These are phyloP conservation scores for Colletotrichum cereale DNA, from an alignment of 2,329 filamentous ascomycete species.

Conservation along the genomic window DNA sequence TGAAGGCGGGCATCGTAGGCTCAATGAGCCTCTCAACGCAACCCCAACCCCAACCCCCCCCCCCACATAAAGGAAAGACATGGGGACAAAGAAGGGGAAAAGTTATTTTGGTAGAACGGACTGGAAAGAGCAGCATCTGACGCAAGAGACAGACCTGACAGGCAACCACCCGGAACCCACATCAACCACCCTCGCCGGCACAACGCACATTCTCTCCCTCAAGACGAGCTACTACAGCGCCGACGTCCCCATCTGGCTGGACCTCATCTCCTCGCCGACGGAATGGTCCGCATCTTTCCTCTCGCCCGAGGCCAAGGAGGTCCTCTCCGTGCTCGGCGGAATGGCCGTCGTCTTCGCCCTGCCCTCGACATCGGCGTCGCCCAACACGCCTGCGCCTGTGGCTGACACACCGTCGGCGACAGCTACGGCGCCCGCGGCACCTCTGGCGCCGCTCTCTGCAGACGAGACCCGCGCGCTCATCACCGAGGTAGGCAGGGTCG, in stretches of 20 bases:
- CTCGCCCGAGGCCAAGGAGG: slow-evolving; percentile 71
- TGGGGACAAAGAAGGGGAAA: background rate
- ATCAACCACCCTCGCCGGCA: slow-evolving; percentile 65
- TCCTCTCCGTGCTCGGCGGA: slow-evolving; percentile 71
- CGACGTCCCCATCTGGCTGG: slow-evolving; percentile 75
- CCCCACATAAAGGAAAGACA: no score
- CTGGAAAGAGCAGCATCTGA: background rate
- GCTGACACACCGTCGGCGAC: background rate
- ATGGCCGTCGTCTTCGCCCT: slow-evolving; percentile 67
- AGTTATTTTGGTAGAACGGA: slow-evolving; percentile 7
- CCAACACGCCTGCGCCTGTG: background rate
- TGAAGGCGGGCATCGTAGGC: background rate
- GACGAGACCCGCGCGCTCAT: slow-evolving; percentile 58
- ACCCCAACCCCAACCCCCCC: background rate
- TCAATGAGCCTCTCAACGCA: background rate
- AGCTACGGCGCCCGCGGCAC: background rate
- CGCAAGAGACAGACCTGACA: slow-evolving; percentile 62
- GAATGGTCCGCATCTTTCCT: slow-evolving; percentile 73
- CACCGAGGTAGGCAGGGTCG: slow-evolving; percentile 65
- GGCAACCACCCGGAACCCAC: slow-evolving; percentile 57
- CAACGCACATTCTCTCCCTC: slow-evolving; percentile 67
- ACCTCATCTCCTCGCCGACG: slow-evolving; percentile 63
- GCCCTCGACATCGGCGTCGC: slow-evolving; percentile 38
- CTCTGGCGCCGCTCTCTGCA: slow-evolving; percentile 18
- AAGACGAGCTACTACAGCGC: slow-evolving; percentile 73